Conservation (phyloP, 108 stramenopile species). For the Epipyxis sp. region DNA sequence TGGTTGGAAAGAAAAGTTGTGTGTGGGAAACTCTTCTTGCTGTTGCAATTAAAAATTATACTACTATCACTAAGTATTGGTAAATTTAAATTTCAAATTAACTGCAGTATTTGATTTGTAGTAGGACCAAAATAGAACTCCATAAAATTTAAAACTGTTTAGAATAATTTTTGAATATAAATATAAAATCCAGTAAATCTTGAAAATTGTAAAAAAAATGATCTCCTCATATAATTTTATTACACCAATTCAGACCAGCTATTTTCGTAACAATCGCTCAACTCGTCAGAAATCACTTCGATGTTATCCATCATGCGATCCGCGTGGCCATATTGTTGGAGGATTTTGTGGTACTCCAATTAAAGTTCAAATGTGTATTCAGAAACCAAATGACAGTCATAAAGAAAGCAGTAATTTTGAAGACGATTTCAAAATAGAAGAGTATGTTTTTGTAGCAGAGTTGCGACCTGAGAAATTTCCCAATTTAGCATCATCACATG, state of each 20-base stretch:
- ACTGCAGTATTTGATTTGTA: too few species aligned
- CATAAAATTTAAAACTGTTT: too few species aligned
- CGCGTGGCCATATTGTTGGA: background rate
- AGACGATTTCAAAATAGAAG: background rate
- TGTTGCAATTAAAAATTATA: too few species aligned
- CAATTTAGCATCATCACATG: background rate
- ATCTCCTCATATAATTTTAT: background rate
- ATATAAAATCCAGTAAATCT: too few species aligned
- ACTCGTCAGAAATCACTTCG: slow-evolving; percentile 7
- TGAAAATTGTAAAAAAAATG: too few species aligned
- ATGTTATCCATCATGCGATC: background rate
- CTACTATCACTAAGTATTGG: too few species aligned
- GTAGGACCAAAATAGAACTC: too few species aligned
- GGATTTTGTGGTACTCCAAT: slow-evolving; percentile 9
- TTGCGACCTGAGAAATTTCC: background rate
- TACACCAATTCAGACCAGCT: background rate
- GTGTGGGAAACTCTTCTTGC: too few species aligned
- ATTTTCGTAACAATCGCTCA: slow-evolving; percentile 11
- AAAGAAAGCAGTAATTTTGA: too few species aligned
- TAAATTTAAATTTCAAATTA: too few species aligned
- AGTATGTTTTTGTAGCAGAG: background rate
- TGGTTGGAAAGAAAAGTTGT: too few species aligned
- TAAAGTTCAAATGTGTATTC: background rate
- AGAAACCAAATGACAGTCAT: background rate
- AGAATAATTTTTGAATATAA: too few species aligned